Conservation (phyloP, 257 asterid species). For the Primulina huaijiensis region DNA sequence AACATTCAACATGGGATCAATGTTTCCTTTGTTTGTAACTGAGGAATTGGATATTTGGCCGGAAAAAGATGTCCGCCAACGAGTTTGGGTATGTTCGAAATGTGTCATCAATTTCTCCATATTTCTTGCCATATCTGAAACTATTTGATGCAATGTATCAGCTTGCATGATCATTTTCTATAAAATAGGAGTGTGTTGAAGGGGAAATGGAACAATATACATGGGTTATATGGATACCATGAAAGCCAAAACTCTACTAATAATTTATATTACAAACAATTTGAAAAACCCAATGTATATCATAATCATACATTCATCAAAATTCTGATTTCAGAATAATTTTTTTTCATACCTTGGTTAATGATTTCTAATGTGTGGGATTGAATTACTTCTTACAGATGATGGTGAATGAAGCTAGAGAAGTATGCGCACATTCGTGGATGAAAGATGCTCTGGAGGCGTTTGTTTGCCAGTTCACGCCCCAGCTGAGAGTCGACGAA, state of each 20-base stretch:
- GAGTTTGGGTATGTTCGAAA: conserved; percentile 68
- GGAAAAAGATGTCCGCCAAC: conserved; percentile 71
- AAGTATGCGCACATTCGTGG: conserved; percentile 65
- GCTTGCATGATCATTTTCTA: too few relatives aligned
- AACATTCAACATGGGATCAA: conserved; percentile 71
- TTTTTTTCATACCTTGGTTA: background rate
- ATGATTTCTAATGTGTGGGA: conserved; percentile 24
- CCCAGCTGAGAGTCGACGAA: conserved; percentile 31
- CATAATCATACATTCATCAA: background rate
- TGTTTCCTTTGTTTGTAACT: conserved; percentile 72
- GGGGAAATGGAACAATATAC: too few relatives aligned
- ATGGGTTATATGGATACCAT: too few relatives aligned
- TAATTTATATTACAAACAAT: too few relatives aligned
- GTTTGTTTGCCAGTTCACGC: conserved; percentile 40
- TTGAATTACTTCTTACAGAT: conserved; percentile 42
- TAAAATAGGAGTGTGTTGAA: background rate
- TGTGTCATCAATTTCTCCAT: too few relatives aligned
- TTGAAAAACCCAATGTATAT: too few relatives aligned
- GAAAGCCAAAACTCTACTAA: too few relatives aligned
- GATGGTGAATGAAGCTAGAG: conserved; percentile 68
- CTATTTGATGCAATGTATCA: background rate
- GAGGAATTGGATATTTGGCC: conserved; percentile 93
- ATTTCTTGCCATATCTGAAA: background rate
- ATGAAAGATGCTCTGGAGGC: conserved; percentile 87
- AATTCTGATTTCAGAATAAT: background rate